A percentile compares a stretch with the other conserved stretches of the same genome.
Conservation (phyloP, 108 stramenopile species). For the Cyclotella cryptica region DNA sequence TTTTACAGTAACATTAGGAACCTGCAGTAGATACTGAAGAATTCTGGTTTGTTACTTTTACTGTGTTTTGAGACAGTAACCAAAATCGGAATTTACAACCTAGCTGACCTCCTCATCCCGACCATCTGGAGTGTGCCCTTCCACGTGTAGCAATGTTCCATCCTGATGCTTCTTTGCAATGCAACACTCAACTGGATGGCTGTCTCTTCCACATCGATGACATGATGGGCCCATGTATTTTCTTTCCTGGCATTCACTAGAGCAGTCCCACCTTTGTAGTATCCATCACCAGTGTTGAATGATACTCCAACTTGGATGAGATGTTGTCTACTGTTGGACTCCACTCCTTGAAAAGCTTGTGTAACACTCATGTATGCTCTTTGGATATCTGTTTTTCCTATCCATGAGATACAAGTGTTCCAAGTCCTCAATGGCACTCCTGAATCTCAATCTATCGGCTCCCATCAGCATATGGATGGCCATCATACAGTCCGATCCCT, state of each 20-base stretch:
- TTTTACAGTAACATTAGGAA: too few relatives aligned
- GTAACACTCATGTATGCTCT: background rate
- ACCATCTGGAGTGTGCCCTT: too few relatives aligned
- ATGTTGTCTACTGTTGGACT: background rate
- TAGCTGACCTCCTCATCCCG: too few relatives aligned
- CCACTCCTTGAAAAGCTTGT: background rate
- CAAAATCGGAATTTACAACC: too few relatives aligned
- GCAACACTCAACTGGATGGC: background rate
- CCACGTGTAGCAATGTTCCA: background rate
- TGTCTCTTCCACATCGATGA: background rate
- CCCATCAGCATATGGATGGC: background rate
- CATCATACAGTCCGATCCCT: background rate
- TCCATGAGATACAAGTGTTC: background rate
- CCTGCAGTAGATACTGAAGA: too few relatives aligned
- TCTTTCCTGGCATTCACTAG: background rate
- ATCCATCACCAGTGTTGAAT: background rate
- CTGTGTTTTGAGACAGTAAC: too few relatives aligned
- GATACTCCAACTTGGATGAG: background rate
- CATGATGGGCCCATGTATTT: background rate
- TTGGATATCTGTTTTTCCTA: background rate
- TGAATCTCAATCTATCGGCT: background rate
- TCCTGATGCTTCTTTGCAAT: background rate
- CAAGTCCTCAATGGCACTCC: background rate
- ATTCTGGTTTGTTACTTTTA: too few relatives aligned
- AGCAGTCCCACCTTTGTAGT: background rate